A percentile compares a stretch with the other conserved stretches of the same genome.
These are phyloP conservation scores for Oidium heveae DNA, from an alignment of 2,329 filamentous ascomycete species.

Conservation along the genomic window DNA sequence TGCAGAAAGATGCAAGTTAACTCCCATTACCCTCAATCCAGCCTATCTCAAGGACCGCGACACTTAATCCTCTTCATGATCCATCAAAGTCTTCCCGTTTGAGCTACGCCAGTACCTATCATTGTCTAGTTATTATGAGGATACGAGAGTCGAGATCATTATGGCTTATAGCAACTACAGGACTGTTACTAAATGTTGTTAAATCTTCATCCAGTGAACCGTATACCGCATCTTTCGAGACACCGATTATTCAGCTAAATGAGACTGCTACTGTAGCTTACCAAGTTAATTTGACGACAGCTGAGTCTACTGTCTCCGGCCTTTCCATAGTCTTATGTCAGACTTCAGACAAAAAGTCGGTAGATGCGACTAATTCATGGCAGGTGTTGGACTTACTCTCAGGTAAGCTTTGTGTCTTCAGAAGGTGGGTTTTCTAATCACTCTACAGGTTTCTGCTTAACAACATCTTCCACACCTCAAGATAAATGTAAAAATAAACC, in stretches of 20 bases:
- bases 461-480: background rate
- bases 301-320: background rate
- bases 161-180: background rate
- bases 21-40: too few species aligned
- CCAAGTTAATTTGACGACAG: background rate
- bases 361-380: conserved; percentile 1
- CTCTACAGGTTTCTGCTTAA: background rate
- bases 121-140: background rate
- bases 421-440: background rate
- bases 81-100: too few species aligned
- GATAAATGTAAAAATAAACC: conserved; percentile 1
- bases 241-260: background rate
- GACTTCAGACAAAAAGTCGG: background rate
- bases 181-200: background rate
- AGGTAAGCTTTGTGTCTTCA: background rate
- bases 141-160: background rate
- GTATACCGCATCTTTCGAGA: background rate
- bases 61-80: too few species aligned
- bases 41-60: too few species aligned
- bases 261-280: background rate
- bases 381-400: background rate
- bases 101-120: background rate
- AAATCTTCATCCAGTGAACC: background rate
- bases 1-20: too few species aligned
- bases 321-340: background rate